Base-by-base conservation (phyloP, 352 stramenopile species). In the Globisporangium emineosum region DNA sequence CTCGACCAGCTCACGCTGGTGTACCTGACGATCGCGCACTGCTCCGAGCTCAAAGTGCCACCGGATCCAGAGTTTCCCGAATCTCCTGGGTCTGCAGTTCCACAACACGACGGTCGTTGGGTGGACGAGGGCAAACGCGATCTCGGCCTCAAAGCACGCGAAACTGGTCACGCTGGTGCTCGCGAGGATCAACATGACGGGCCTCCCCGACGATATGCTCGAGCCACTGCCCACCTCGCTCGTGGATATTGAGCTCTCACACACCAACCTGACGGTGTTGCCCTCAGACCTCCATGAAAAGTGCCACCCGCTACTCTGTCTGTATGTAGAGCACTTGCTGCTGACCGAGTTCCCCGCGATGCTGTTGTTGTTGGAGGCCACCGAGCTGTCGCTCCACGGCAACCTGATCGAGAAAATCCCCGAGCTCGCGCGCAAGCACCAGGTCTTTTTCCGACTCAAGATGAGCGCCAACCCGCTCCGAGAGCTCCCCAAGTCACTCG, bases 291-390 rank as follows among this genome's bases (percentile, higher is more conserved):
- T 73, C 3, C 51, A 71, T n/a, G n/a, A 65, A 29, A 29, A 21
- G 17, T 76, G 62, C 66, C 57, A 59, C 2, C 1, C 45, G 0
- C 60, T 75, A 40, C 42, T 49, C 9, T 9, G 58, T 7, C 47
- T 71, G 12, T 75, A 67, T 50, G 3, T 75, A 9, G 65, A 75
- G 33, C 54, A 72, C 47, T n/a, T 45, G 37, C 55, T 43, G 6
- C 33, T 75, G 19, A 57, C 55, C 1, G 27, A 13, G 43, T 64
- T 64, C 27, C 43, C 58, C 7, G 23, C 21, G 19, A 21, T 13
- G 25, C 43, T 64, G n/a, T 10, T 64, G 5, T 9, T 3, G 6
- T n/a, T 58, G 17, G 7, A 40, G 5, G 53, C 17, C 17, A n/a
- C 30, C 5, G 30, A 58, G 7, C 17, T 58, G 3, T 60, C 32